A percentile compares a stretch with the other conserved stretches of the same genome.
phyloP scores from a whole-genome alignment of 305 asterid species.

The Caryopteris hybrid region DNA sequence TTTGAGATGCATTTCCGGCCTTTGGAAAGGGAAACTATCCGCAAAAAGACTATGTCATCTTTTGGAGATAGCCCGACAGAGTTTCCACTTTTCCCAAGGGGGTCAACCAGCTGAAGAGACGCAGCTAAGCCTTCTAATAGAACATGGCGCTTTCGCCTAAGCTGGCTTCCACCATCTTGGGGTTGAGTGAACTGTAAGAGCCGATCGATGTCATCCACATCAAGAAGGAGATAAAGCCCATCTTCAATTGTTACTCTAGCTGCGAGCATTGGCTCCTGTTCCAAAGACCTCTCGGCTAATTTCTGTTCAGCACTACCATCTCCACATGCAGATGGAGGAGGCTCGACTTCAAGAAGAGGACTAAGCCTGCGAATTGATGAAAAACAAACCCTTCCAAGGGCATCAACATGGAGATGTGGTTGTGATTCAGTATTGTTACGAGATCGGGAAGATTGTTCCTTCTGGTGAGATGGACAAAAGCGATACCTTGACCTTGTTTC shows the following conservation, averaged over 20 bases:
- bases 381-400: slow-evolving; percentile 79
- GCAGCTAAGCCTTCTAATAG: slow-evolving; percentile 88
- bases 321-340: slow-evolving; percentile 74
- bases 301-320: slow-evolving; percentile 51
- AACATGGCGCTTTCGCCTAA: slow-evolving; percentile 69
- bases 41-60: slow-evolving; percentile 77
- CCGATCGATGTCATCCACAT: slow-evolving; percentile 90
- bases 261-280: slow-evolving; percentile 91
- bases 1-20: slow-evolving; percentile 74
- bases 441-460: slow-evolving; percentile 65
- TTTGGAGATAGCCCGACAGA: slow-evolving; percentile 54
- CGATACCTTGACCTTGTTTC: slow-evolving; percentile 55
- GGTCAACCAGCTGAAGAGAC: slow-evolving; percentile 86
- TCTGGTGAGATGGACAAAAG: slow-evolving; percentile 70
- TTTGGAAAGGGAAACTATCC: slow-evolving; percentile 71
- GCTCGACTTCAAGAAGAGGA: slow-evolving; percentile 76
- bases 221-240: slow-evolving; percentile 73
- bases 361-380: slow-evolving; percentile 87
- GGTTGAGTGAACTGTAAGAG: slow-evolving; percentile 66
- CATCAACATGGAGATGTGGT: slow-evolving; percentile 81
- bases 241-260: slow-evolving; percentile 87
- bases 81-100: slow-evolving; percentile 59
- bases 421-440: slow-evolving; percentile 63
- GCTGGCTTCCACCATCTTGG: slow-evolving; percentile 73
- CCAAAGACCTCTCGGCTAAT: slow-evolving; percentile 67